Base-by-base conservation (phyloP, 495 filamentous ascomycete genomes). In the Penicillium pulvis region DNA sequence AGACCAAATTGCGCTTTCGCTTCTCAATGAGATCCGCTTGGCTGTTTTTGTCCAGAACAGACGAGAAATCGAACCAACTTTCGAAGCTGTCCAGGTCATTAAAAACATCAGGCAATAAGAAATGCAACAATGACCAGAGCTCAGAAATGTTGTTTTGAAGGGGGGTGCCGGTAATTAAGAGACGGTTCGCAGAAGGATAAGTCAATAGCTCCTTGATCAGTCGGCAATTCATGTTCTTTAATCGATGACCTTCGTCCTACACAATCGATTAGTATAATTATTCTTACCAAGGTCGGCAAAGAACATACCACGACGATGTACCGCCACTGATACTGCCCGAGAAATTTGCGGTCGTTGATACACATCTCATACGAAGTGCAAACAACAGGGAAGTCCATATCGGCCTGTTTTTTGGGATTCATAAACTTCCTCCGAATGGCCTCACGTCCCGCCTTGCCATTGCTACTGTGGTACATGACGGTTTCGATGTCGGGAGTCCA, bases 51-150 rank as follows among this genome's bases (percentile, higher is more conserved):
- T 98, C 94, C 70, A 97, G 97, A 0, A 93, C 97, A 5, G 93
- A 96, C 14, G 92, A 94, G 72, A 97, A 97, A 74, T 89, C 90
- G 71, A 92, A 95, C 26, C 94, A 90, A 69, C 89, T 93, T 14
- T 95, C 93, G 61, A 98, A 98, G 19, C 94, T 85, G 69, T 98
- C 93, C 41, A 96, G 78, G 0, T 93, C 90, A 16, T 94, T 95
- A 8, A 98, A 78, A 81, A 98, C 98, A 10, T 95, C 93, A 2
- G 94, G 94, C 93, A 98, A 98, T 56, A 98, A 76, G 78, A 98
- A 98, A 73, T 98, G 95, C 65, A 98, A 97, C 7, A 98, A 83
- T 0, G 95, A 98, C 94, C 94, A 98, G n/a, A 98, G 80, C 67
- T 98, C 94, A 5, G 96, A 81, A 19, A 98, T 88, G 70, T 98